Evolutionary conservation across 352 stramenopile species (phyloP).

Genomic region (Phytophthora boehmeriae): DNA sequence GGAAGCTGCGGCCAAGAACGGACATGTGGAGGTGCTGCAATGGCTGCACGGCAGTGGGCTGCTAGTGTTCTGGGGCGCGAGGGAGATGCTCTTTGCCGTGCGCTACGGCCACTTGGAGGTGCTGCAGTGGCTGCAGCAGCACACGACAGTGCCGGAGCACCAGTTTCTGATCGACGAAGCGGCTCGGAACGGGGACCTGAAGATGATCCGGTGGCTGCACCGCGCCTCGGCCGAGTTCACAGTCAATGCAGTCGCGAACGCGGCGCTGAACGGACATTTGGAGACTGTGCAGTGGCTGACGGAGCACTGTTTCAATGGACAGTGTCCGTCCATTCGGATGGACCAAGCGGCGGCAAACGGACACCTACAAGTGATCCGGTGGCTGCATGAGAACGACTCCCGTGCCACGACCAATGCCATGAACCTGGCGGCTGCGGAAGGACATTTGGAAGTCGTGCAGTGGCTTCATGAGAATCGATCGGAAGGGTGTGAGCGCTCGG

Average conservation of each 20-base stretch:
- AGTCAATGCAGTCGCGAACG: constrained; percentile 42
- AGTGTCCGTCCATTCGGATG: constrained; percentile 37
- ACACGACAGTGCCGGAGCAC: constrained; percentile 33
- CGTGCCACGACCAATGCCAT: constrained; percentile 34
- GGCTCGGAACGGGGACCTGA: constrained; percentile 40
- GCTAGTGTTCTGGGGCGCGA: constrained; percentile 29
- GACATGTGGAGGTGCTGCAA: constrained; percentile 35
- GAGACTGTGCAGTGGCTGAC: constrained; percentile 46
- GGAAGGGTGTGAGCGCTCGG: constrained; percentile 29
- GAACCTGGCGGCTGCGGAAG: constrained; percentile 32
- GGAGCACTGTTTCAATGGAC: constrained; percentile 27
- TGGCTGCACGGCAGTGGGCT: constrained; percentile 32
- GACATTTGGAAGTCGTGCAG: constrained; percentile 22
- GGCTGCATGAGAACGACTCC: constrained; percentile 26
- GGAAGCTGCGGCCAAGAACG: constrained; percentile 31
- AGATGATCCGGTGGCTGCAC: constrained; percentile 49
- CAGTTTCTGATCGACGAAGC: constrained; percentile 39
- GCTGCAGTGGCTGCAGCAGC: constrained; percentile 43
- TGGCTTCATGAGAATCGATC: constrained; percentile 28
- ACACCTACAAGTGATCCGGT: constrained; percentile 31
- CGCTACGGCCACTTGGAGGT: constrained; percentile 37
- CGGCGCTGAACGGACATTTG: constrained; percentile 44
- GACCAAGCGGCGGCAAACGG: constrained; percentile 50
- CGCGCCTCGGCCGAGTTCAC: constrained; percentile 28
- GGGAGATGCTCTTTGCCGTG: constrained; percentile 38